Evolutionary conservation across 2,329 filamentous ascomycete species (phyloP).

Genomic region (Apiospora arundinis): DNA sequence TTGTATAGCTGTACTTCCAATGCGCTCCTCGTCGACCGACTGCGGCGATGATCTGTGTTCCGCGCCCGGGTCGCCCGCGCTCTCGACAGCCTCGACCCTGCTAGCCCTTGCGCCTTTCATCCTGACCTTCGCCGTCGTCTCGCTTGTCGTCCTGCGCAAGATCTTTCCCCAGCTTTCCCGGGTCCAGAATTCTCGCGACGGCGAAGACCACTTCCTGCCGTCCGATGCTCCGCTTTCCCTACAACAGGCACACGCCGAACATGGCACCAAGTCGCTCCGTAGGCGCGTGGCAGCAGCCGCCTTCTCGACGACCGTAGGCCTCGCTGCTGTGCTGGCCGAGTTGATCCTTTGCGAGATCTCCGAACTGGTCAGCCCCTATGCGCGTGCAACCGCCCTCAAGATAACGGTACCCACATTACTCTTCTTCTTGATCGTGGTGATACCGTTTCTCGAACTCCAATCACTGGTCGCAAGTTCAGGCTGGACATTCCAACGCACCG

Average conservation of each 20-base stretch:
- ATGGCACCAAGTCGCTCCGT: constrained; percentile 58
- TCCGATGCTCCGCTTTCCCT: constrained; percentile 66
- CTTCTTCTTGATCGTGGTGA: constrained; percentile 74
- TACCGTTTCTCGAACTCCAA: constrained; percentile 81
- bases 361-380: constrained; percentile 71
- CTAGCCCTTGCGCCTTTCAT: constrained; percentile 74
- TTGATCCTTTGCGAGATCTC: constrained; percentile 86
- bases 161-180: constrained; percentile 76
- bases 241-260: constrained; percentile 64
- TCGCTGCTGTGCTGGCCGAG: constrained; percentile 79
- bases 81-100: constrained; percentile 52
- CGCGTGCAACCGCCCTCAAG: constrained; percentile 71
- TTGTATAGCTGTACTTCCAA: constrained; percentile 28
- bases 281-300: constrained; percentile 64
- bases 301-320: constrained; percentile 78
- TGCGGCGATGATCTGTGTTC: constrained; percentile 67
- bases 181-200: constrained; percentile 56
- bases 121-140: constrained; percentile 70
- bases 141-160: constrained; percentile 67
- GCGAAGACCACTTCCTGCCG: constrained; percentile 67
- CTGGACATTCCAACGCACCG: constrained; percentile 66
- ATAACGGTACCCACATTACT: constrained; percentile 74
- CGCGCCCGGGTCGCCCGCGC: constrained; percentile 49
- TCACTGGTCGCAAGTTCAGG: constrained; percentile 64
- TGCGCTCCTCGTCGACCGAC: constrained; percentile 48